Conservation (phyloP, 345 rosid species). For the Lepidium didymum region DNA sequence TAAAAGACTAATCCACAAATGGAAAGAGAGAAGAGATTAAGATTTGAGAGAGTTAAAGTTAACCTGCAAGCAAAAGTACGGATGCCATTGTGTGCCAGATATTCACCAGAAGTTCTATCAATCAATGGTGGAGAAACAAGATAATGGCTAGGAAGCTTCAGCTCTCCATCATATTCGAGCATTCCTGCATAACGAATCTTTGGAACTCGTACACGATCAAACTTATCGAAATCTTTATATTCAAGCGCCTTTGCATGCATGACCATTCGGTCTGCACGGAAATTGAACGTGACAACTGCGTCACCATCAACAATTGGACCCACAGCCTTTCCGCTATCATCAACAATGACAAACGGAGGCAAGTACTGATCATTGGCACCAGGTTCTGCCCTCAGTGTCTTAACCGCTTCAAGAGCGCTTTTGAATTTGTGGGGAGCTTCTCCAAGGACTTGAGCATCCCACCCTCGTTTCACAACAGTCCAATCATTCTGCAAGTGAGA, state of each 20-base stretch:
- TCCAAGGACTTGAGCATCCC: conserved; percentile 99
- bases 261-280: conserved; percentile 95
- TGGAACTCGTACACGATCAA: conserved; percentile 83
- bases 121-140: conserved; percentile 98
- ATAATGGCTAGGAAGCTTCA: conserved; percentile 78
- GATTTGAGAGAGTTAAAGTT: background rate
- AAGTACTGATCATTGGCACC: conserved; percentile 82
- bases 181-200: conserved; percentile 87
- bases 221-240: conserved; percentile 74
- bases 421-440: conserved; percentile 90
- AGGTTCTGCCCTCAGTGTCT: conserved; percentile 58
- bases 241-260: conserved; percentile 96
- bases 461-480: conserved; percentile 87
- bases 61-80: conserved; percentile 98
- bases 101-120: conserved; percentile 96
- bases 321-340: conserved; percentile 65
- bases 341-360: conserved; percentile 88
- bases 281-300: conserved; percentile 90
- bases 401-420: conserved; percentile 78
- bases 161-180: conserved; percentile 96
- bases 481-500: conserved; percentile 68
- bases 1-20: background rate
- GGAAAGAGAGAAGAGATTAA: background rate
- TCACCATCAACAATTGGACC: conserved; percentile 94
- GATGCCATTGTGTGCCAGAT: conserved; percentile 72